These are phyloP conservation scores for Kwoniella newhampshirensis DNA, from an alignment of 768 basidiomycete genomes.

Conservation along the genomic window DNA sequence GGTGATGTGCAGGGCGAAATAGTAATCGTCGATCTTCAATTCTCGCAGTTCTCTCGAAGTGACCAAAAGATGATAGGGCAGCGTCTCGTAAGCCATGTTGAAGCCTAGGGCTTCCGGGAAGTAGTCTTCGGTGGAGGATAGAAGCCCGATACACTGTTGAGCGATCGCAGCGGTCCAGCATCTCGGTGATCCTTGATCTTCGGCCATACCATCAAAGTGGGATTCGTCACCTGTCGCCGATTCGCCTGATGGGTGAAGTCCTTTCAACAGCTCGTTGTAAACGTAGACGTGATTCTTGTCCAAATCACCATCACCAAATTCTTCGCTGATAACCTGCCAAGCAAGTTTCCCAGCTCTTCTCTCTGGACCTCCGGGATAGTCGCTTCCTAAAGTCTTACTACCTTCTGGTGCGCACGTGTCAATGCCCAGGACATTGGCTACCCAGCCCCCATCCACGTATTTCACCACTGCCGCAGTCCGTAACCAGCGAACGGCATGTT, in stretches of 20 bases:
- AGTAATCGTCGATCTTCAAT: conserved; percentile 45
- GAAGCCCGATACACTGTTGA: conserved; percentile 45
- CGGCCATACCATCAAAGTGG: conserved; percentile 37
- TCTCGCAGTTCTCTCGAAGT: conserved; percentile 41
- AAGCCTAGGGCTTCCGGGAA: conserved; percentile 50
- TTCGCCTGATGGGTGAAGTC: conserved; percentile 1
- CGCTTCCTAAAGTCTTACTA: neutral
- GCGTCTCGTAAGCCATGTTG: conserved; percentile 49
- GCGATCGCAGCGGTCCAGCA: conserved; percentile 49
- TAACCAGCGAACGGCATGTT: conserved; percentile 40
- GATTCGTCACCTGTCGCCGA: conserved; percentile 18
- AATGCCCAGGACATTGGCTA: conserved; percentile 29
- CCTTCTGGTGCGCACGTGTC: conserved; percentile 13
- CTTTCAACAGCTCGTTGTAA: conserved; percentile 35
- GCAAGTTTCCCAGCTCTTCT: conserved; percentile 38
- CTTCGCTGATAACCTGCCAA: conserved; percentile 50
- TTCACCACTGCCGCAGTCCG: conserved; percentile 43
- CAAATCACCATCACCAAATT: conserved; percentile 50
- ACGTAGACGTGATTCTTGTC: conserved; percentile 45
- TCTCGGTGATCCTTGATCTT: conserved; percentile 35
- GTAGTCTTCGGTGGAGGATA: conserved; percentile 34
- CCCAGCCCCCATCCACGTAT: conserved; percentile 49
- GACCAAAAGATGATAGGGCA: conserved; percentile 48
- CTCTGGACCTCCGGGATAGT: conserved; percentile 7
- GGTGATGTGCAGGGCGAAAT: conserved; percentile 48